Conservation (phyloP, 2,329 filamentous ascomycete species). For the Bipolaris sorokiniana region DNA sequence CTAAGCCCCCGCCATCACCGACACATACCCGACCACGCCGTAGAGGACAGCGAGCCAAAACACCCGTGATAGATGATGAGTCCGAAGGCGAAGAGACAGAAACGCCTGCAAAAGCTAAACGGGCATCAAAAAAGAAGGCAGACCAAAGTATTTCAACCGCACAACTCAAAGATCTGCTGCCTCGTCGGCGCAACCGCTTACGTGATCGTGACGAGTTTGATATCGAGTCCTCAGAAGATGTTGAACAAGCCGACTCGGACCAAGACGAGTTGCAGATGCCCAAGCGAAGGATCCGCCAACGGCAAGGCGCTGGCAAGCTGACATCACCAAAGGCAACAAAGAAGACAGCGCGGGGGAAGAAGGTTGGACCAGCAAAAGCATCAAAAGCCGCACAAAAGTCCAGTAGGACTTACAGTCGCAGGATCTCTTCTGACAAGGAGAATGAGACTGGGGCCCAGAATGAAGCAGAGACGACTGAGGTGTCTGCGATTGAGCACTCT, state of each 20-base stretch:
- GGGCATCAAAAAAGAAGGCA: constrained; percentile 30
- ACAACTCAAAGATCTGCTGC: constrained; percentile 53
- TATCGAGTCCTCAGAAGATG: constrained; percentile 47
- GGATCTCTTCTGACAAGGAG: constrained; percentile 53
- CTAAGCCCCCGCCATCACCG: constrained; percentile 24
- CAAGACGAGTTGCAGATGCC: constrained; percentile 52
- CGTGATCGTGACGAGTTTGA: constrained; percentile 50
- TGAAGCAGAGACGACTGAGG: constrained; percentile 35
- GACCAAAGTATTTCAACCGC: constrained; percentile 51
- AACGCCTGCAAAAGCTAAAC: constrained; percentile 29
- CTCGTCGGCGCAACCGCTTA: constrained; percentile 48
- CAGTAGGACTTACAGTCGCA: constrained; percentile 43
- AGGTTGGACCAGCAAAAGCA: constrained; percentile 22
- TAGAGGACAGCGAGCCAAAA: constrained; percentile 24
- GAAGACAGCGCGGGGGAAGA: constrained; percentile 34
- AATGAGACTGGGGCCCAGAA: constrained; percentile 41
- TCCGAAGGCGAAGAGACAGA: constrained; percentile 33
- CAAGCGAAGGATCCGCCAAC: constrained; percentile 27
- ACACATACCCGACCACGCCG: constrained; percentile 24
- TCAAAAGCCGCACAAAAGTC: constrained; percentile 29
- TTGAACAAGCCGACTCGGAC: constrained; percentile 44
- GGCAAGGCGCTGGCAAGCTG: constrained; percentile 23
- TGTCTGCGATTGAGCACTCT: constrained; percentile 33
- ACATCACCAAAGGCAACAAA: constrained; percentile 33
- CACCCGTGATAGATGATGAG: constrained; percentile 28